Evolutionary conservation across 148 eudicot species (phyloP).

Genomic region (Camellia granthamiana): DNA sequence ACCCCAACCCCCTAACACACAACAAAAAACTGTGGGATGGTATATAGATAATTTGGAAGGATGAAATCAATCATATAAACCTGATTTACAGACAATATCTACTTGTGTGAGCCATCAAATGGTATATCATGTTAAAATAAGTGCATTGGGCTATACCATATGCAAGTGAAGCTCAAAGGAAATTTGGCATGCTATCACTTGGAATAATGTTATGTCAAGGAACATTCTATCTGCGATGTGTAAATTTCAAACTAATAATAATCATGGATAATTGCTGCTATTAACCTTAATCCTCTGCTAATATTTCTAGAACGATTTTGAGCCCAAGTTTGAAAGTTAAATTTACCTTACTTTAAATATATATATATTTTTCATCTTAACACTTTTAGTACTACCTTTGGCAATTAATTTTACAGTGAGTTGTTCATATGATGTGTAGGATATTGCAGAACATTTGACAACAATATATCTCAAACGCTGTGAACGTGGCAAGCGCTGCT

Average conservation of each 20-base stretch:
- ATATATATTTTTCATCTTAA: not conserved
- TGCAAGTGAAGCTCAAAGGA: no score
- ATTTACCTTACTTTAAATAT: not conserved
- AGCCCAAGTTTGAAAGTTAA: not conserved
- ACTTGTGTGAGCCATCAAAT: not conserved
- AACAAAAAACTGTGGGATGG: not conserved
- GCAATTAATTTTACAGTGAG: not conserved
- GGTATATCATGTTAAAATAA: not conserved
- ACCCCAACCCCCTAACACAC: not conserved
- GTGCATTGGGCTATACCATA: not conserved
- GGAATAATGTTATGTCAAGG: not conserved
- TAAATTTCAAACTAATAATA: not conserved
- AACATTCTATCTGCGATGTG: not conserved
- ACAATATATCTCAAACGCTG: conserved; percentile 79
- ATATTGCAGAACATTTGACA: conserved; percentile 94
- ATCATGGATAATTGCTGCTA: not conserved
- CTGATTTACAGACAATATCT: not conserved
- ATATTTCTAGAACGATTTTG: not conserved
- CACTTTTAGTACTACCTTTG: conserved; percentile 1
- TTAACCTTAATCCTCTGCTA: not conserved
- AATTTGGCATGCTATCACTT: not conserved
- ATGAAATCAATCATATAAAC: not conserved
- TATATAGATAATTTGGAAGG: not conserved
- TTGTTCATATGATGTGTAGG: conserved; percentile 45
- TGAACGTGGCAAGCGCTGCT: conserved; percentile 87